A percentile compares a stretch with the other conserved stretches of the same genome.
Evolutionary conservation across 306 rosid species (phyloP).

Genomic region (Cicer chorassanicum): DNA sequence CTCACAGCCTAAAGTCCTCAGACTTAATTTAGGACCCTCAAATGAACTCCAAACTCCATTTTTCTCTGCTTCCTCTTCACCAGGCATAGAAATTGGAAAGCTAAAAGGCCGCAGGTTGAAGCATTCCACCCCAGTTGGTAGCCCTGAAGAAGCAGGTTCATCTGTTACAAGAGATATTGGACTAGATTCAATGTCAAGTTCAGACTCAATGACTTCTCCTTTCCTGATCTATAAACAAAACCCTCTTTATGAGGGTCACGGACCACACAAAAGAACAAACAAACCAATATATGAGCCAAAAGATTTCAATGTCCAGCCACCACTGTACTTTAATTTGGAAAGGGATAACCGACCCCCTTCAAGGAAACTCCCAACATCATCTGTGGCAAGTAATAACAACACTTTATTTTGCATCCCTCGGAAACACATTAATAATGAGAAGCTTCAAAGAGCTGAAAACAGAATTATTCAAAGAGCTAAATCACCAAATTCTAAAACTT

Average conservation of each 20-base stretch:
- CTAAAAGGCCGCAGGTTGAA: constrained; percentile 63
- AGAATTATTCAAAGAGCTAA: constrained; percentile 45
- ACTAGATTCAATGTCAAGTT: constrained; percentile 66
- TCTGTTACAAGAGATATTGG: constrained; percentile 63
- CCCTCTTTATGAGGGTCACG: constrained; percentile 75
- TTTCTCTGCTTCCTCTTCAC: constrained; percentile 80
- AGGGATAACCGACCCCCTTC: constrained; percentile 55
- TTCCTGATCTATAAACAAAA: constrained; percentile 80
- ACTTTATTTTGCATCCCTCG: constrained; percentile 63
- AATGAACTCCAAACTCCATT: constrained; percentile 80
- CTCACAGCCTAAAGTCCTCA: constrained; percentile 74
- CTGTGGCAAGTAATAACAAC: constrained; percentile 51
- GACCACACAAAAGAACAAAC: constrained; percentile 44
- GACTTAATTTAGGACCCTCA: constrained; percentile 77
- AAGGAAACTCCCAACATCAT: constrained; percentile 49
- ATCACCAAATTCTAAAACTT: constrained; percentile 62
- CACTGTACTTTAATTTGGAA: constrained; percentile 52
- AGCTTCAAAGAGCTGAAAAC: constrained; percentile 47
- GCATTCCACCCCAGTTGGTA: constrained; percentile 84
- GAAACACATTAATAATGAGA: constrained; percentile 59
- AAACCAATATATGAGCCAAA: constrained; percentile 48
- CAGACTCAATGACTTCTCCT: constrained; percentile 63
- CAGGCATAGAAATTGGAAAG: constrained; percentile 55
- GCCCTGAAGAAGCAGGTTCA: constrained; percentile 77
- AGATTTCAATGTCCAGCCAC: constrained; percentile 50